Conservation (phyloP, 2,329 filamentous ascomycete species). For the Neoscytalidium dimidiatum region DNA sequence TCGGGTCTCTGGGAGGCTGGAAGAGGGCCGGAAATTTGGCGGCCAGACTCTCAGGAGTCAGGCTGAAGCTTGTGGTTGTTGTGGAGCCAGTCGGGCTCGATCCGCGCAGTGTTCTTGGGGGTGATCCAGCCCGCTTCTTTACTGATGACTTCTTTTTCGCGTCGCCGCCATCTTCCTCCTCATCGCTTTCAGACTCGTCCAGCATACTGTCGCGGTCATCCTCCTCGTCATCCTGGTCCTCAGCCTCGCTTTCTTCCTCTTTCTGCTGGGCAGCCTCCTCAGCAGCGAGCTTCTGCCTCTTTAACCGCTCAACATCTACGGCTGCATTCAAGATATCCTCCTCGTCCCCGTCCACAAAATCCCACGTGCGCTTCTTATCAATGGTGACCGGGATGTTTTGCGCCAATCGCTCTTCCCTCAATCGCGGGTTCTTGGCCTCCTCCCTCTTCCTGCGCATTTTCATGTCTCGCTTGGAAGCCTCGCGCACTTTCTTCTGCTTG, state of each 20-base stretch:
- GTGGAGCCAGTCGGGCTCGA: constrained; percentile 58
- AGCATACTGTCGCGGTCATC: constrained; percentile 78
- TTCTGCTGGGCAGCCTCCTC: constrained; percentile 30
- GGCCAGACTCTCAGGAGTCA: constrained; percentile 62
- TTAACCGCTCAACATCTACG: constrained; percentile 42
- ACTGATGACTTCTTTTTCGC: constrained; percentile 25
- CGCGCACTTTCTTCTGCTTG: constrained; percentile 74
- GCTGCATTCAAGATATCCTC: constrained; percentile 39
- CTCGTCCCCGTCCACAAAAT: constrained; percentile 23
- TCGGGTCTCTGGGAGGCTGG: constrained; percentile 63
- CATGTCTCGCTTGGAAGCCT: constrained; percentile 73
- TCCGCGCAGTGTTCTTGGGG: constrained; percentile 46
- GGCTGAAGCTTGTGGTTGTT: constrained; percentile 57
- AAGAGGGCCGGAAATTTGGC: constrained; percentile 64
- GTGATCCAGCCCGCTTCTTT: constrained; percentile 30
- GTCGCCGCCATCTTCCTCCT: constrained; percentile 30
- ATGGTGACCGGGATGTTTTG: constrained; percentile 80
- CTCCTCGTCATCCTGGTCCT: constrained; percentile 57
- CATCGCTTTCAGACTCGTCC: constrained; percentile 54
- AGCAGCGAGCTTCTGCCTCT: constrained; percentile 22
- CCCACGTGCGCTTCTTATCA: constrained; percentile 64
- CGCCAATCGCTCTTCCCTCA: constrained; percentile 71
- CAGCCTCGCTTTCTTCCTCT: constrained; percentile 53
- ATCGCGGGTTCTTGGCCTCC: constrained; percentile 78
- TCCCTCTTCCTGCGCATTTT: constrained; percentile 79